phyloP scores from a whole-genome alignment of 352 stramenopile genomes.

The Globisporangium megalacanthum region DNA sequence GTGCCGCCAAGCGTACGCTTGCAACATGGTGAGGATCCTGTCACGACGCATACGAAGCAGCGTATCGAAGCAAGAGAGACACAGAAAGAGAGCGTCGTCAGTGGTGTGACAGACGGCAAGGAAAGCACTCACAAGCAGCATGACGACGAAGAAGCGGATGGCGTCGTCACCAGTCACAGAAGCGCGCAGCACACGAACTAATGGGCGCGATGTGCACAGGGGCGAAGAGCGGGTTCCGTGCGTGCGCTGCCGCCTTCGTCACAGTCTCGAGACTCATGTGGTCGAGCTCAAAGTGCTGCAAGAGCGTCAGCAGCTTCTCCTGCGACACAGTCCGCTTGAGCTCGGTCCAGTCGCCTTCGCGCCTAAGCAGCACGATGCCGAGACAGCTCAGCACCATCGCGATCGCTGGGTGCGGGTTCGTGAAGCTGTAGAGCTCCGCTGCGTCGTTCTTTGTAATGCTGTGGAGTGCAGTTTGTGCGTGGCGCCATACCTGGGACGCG shows the following conservation, averaged over 20 bases:
- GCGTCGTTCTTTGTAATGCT: conserved; percentile 59
- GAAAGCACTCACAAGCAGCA: background rate
- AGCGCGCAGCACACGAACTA: conserved; percentile 79
- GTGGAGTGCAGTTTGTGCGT: conserved; percentile 19
- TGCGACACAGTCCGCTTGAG: conserved; percentile 56
- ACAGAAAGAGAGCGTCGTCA: background rate
- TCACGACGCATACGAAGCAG: background rate
- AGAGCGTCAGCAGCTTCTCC: conserved; percentile 49
- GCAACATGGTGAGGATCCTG: conserved; percentile 54
- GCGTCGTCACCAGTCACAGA: conserved; percentile 80
- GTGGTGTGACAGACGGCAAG: background rate
- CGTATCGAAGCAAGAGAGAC: background rate
- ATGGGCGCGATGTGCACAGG: conserved; percentile 63
- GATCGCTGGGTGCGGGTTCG: conserved; percentile 70
- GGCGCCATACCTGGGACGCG: conserved; percentile 34
- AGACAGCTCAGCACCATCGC: conserved; percentile 68
- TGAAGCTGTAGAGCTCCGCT: conserved; percentile 78
- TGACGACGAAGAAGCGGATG: background rate
- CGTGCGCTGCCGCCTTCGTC: conserved; percentile 35
- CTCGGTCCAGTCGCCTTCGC: conserved; percentile 29
- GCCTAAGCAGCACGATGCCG: conserved; percentile 43
- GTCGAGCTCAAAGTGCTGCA: conserved; percentile 44
- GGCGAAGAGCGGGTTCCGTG: conserved; percentile 65
- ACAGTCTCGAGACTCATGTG: conserved; percentile 26
- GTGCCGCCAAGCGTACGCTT: conserved; percentile 68